Conservation (phyloP, 176 grass and related monocot species). For the Elaeis guineensis region DNA sequence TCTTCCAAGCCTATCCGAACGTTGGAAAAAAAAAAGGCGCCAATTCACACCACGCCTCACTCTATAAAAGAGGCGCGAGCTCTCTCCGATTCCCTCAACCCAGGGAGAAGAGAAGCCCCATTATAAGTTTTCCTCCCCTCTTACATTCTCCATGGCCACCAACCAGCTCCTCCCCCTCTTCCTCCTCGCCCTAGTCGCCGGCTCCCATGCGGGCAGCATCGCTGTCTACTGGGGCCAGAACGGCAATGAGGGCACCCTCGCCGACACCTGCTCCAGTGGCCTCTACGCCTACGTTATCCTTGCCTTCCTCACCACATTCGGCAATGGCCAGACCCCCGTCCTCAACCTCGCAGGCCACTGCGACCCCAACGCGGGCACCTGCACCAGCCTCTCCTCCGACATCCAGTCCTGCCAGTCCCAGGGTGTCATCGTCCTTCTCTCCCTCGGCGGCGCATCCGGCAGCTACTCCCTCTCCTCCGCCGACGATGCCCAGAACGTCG, state of each 20-base stretch:
- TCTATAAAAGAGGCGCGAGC: too few relatives aligned
- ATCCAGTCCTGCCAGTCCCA: constrained; percentile 43
- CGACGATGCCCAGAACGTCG: constrained; percentile 45
- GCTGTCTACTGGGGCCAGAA: constrained; percentile 79
- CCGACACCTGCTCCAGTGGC: constrained; percentile 41
- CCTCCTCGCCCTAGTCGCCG: constrained; percentile 19
- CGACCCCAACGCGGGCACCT: constrained; percentile 14
- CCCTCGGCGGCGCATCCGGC: constrained; percentile 36
- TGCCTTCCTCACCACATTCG: constrained; percentile 59
- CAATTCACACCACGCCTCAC: too few relatives aligned
- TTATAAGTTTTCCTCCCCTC: too few relatives aligned
- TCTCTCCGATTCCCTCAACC: too few relatives aligned
- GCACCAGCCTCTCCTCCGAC: constrained; percentile 26
- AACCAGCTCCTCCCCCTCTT: constrained; percentile 26
- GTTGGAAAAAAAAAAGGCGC: too few relatives aligned
- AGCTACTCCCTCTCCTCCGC: constrained; percentile 34
- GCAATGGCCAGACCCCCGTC: constrained; percentile 36
- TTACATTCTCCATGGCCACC: constrained; percentile 1
- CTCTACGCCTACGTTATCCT: constrained; percentile 33
- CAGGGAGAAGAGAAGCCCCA: too few relatives aligned
- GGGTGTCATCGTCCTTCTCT: constrained; percentile 51
- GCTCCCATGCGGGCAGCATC: constrained; percentile 39
- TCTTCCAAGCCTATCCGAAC: too few relatives aligned
- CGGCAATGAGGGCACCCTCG: constrained; percentile 45
- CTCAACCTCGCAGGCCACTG: constrained; percentile 69